Evolutionary conservation across 2,329 filamentous ascomycete genomes (phyloP).

Genomic region (Talaromyces sp.): DNA sequence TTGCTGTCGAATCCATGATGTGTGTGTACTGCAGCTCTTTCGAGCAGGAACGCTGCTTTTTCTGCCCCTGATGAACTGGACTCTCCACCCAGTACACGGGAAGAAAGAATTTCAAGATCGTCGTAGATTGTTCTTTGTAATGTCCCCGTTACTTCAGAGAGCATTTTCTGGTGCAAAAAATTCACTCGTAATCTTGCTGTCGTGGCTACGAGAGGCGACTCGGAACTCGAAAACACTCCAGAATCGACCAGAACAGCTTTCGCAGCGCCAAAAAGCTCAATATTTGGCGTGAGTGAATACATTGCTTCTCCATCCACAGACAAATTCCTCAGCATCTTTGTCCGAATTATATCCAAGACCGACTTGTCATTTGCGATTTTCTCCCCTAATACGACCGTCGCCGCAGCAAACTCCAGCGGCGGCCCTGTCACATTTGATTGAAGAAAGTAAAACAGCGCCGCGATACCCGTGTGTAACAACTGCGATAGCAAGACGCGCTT

Average conservation of each 20-base stretch:
- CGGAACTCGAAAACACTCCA: slow-evolving; percentile 33
- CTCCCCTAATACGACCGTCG: slow-evolving; percentile 41
- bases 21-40: slow-evolving; percentile 76
- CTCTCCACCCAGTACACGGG: slow-evolving; percentile 22
- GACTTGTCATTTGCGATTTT: slow-evolving; percentile 27
- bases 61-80: slow-evolving; percentile 36
- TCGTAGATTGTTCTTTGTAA: slow-evolving; percentile 57
- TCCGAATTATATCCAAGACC: slow-evolving; percentile 42
- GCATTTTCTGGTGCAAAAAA: slow-evolving; percentile 64
- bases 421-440: slow-evolving; percentile 87
- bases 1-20: slow-evolving; percentile 75
- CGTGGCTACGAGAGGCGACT: slow-evolving; percentile 34
- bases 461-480: slow-evolving; percentile 55
- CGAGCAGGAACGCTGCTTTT: slow-evolving; percentile 68
- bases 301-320: slow-evolving; percentile 78
- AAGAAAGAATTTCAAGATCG: slow-evolving; percentile 50
- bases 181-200: slow-evolving; percentile 68
- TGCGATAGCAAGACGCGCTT: slow-evolving; percentile 24
- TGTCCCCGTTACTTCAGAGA: slow-evolving; percentile 56
- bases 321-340: slow-evolving; percentile 61
- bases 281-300: slow-evolving; percentile 74
- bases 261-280: slow-evolving; percentile 79
- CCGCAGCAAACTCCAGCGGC: slow-evolving; percentile 56
- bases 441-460: slow-evolving; percentile 70
- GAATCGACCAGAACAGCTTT: slow-evolving; percentile 51